These are phyloP conservation scores for Termitomyces titanicus DNA, from an alignment of 768 basidiomycete species.

Conservation along the genomic window DNA sequence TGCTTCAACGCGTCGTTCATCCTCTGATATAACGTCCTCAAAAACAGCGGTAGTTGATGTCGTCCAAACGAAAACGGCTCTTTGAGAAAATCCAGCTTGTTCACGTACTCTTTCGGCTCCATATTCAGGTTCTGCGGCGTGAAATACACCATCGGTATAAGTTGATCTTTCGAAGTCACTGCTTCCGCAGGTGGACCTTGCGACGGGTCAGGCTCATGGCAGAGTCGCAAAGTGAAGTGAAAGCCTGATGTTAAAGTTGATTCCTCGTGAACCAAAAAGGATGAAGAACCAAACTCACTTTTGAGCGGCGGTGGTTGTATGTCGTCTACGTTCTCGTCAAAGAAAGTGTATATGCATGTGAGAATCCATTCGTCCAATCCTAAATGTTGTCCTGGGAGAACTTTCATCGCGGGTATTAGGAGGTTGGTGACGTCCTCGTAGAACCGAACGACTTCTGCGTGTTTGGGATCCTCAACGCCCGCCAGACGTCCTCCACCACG, in stretches of 20 bases:
- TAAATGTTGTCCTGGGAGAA: conserved; percentile 30
- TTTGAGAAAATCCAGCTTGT: conserved; percentile 57
- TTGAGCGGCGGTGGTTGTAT: conserved; percentile 24
- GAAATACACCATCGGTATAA: conserved; percentile 53
- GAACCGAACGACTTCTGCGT: conserved; percentile 58
- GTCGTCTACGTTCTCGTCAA: conserved; percentile 30
- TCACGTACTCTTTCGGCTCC: conserved; percentile 52
- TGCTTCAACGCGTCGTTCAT: conserved; percentile 33
- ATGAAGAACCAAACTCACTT: conserved; percentile 35
- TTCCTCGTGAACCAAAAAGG: neutral
- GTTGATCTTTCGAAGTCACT: conserved; percentile 32
- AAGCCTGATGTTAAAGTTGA: conserved; percentile 39
- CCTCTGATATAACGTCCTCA: conserved; percentile 55
- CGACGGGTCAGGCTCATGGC: conserved; percentile 30
- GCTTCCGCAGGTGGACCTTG: conserved; percentile 25
- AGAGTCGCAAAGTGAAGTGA: conserved; percentile 54
- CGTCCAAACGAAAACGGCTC: conserved; percentile 66
- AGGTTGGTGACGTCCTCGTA: conserved; percentile 89
- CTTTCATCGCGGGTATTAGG: conserved; percentile 60
- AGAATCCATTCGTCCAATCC: conserved; percentile 58
- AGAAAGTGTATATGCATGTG: conserved; percentile 65
- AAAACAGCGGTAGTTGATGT: conserved; percentile 64
- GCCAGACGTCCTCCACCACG: conserved; percentile 33
- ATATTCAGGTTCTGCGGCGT: conserved; percentile 62
- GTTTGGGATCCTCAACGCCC: conserved; percentile 52